Base-by-base conservation (phyloP, 2,329 filamentous ascomycete species). In the Dryadomyces quercus-mongolicae region DNA sequence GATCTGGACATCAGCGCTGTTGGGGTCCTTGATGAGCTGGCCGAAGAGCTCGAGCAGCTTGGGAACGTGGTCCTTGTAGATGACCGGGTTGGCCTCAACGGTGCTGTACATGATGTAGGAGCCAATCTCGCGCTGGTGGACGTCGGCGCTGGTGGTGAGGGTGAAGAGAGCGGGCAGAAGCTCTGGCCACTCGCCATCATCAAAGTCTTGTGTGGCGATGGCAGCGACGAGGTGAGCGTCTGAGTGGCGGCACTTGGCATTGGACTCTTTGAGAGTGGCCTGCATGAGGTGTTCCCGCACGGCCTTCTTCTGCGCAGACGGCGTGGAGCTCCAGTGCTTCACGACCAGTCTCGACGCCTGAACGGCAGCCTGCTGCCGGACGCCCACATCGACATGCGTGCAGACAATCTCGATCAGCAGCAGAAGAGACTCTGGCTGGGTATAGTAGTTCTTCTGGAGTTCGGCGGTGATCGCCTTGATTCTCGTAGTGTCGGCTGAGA, bases 41-140 rank as follows among this genome's bases (percentile, higher is more conserved):
- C 77, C 76, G 73, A 97, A 95, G 25, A 97, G 77, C 63, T 80
- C 77, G 64, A 97, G 88, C 57, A 97, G 81, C 65, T 88, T 83
- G 56, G 77, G 71, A 62, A 89, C 81, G 70, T 93, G 87, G 64
- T 91, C 86, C 63, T 82, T 81, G 70, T 96, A 95, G 61, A 84
- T 80, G 61, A 90, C 84, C 20, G 89, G 89, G 61, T 94, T 85
- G 54, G 86, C 85, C 73, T 98, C 93, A 12, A 97, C 77, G 49
- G 96, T 83, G 58, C 89, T 92, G 73, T 85, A 96, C 60, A 97
- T 84, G 62, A 97, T 90, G 73, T 93, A 97, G 60, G 92, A 85
- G 60, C 87, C 90, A 44, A 96, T 88, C 67, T 95, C 90, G 61
- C 93, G 85, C 68, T 95, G 88, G 57, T 82, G 77, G 52, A 88